A percentile compares a stretch with the other conserved stretches of the same genome.
phyloP scores from a whole-genome alignment of 2,329 filamentous ascomycete species.

The Trichoderma afroharzianum region DNA sequence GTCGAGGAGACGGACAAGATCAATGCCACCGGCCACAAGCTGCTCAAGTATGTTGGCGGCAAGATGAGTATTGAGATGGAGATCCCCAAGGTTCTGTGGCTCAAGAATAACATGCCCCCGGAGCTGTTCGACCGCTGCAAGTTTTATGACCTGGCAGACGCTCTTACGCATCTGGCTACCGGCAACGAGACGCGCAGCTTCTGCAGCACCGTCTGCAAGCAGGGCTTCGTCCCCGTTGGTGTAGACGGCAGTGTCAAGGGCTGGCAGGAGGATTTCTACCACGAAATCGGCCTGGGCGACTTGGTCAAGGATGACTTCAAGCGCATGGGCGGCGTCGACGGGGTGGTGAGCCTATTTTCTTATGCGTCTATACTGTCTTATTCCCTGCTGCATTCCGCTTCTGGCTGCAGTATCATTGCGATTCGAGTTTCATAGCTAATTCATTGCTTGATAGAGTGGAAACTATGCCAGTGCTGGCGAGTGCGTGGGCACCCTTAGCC shows the following conservation, averaged over 20 bases:
- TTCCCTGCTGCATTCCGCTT: conserved; percentile 8
- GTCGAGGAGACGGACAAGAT: conserved; percentile 88
- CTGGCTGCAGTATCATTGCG: not conserved
- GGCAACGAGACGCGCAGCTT: conserved; percentile 89
- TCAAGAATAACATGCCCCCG: conserved; percentile 96
- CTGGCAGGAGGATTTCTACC: conserved; percentile 94
- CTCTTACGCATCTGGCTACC: conserved; percentile 89
- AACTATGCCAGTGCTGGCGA: conserved; percentile 89
- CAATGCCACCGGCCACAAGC: conserved; percentile 86
- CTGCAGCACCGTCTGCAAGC: conserved; percentile 95
- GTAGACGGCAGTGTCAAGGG: conserved; percentile 96
- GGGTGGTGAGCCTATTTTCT: conserved; percentile 69
- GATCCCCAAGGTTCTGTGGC: conserved; percentile 95
- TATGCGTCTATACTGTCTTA: conserved; percentile 20
- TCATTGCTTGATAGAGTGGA: conserved; percentile 65
- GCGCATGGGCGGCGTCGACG: conserved; percentile 89
- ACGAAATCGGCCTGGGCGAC: conserved; percentile 80
- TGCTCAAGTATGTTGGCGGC: conserved; percentile 92
- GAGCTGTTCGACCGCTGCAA: conserved; percentile 90
- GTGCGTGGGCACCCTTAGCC: conserved; percentile 77
- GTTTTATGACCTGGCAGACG: conserved; percentile 93
- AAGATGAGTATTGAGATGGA: conserved; percentile 99
- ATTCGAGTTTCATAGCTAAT: not conserved
- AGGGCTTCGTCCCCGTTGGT: conserved; percentile 93
- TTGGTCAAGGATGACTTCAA: conserved; percentile 83